Evolutionary conservation across 768 basidiomycete genomes (phyloP).

Genomic region (Gloeophyllum trabeum): DNA sequence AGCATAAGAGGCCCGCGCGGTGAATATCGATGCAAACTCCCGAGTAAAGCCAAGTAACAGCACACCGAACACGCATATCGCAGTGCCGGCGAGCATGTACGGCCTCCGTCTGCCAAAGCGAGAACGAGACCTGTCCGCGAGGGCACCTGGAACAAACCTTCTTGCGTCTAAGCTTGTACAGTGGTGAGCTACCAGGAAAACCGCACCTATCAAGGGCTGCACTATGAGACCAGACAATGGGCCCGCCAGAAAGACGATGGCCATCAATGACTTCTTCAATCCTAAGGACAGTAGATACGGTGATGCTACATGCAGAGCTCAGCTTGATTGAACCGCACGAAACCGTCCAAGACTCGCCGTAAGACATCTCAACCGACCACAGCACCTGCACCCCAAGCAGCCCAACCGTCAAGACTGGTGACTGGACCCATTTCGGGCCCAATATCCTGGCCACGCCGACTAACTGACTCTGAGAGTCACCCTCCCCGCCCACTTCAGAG

Average conservation of each 20-base stretch:
- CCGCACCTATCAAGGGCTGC: conserved; percentile 74
- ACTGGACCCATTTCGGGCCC: conserved; percentile 56
- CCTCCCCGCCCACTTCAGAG: conserved; percentile 28
- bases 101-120: conserved; percentile 79
- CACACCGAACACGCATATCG: conserved; percentile 60
- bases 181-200: neutral
- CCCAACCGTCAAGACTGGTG: conserved; percentile 67
- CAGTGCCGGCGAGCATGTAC: conserved; percentile 67
- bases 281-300: conserved; percentile 89
- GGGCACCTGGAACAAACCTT: conserved; percentile 26
- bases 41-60: conserved; percentile 78
- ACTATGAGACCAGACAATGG: conserved; percentile 85
- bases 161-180: neutral
- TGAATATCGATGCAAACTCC: conserved; percentile 44
- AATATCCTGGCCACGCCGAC: conserved; percentile 45
- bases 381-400: conserved; percentile 80
- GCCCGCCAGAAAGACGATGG: conserved; percentile 87
- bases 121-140: conserved; percentile 80
- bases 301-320: conserved; percentile 33
- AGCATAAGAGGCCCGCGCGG: conserved; percentile 18
- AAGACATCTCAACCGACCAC: conserved; percentile 94
- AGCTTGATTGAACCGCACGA: neutral
- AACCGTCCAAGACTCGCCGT: conserved; percentile 30
- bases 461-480: conserved; percentile 25
- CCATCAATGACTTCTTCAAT: conserved; percentile 76